Base-by-base conservation (phyloP, 2,329 filamentous ascomycete species). In the Rhexocercosporidium sp. region DNA sequence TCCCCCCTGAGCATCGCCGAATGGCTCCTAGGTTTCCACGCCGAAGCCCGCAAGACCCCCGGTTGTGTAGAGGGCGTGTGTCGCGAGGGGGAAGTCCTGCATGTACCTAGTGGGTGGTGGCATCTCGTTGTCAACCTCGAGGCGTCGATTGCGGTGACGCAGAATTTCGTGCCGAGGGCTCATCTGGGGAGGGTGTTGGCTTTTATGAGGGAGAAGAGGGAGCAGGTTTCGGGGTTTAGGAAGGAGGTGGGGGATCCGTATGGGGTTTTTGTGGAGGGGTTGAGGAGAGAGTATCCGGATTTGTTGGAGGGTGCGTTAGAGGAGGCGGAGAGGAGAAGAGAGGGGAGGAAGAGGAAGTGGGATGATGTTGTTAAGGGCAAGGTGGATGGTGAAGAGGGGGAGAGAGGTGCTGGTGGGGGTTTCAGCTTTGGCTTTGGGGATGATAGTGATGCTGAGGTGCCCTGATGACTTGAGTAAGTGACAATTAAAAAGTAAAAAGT, bases 61-160 rank as follows among this genome's bases (percentile, higher is more conserved):
- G 93, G 91, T 12, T 97, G 94, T 75, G 80, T 91, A 34, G 95
- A 98, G 80, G 95, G 93, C 0, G 89, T 98, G 31, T 98, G 95
- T 77, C 80, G 82, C 16, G 87, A 89, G 49, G 95, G 95, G 1
- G 96, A 98, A 78, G 90, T 98, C 18, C 80, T 98, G 59, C 93
- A 97, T 77, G 95, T 98, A 6, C 95, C 96, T 0, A 94, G 91
- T 61, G 94, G 95, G 6, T 98, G 95, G 95, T 98, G 96, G 90
- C 95, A 98, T 82, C 82, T 98, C 37, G 96, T 98, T 11, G 90
- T 98, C 54, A 98, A 98, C 76, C 82, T 97, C 1, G 91, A 94
- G 73, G 85, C 88, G 14, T 91, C 92, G 51, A 92, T 98, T 70
- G 96, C 95, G 3, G 85, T 98, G 71, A 98, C 95, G 8, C 95